These are phyloP conservation scores for Coleophoma crateriformis DNA, from an alignment of 2,329 filamentous ascomycete genomes.

Conservation along the genomic window DNA sequence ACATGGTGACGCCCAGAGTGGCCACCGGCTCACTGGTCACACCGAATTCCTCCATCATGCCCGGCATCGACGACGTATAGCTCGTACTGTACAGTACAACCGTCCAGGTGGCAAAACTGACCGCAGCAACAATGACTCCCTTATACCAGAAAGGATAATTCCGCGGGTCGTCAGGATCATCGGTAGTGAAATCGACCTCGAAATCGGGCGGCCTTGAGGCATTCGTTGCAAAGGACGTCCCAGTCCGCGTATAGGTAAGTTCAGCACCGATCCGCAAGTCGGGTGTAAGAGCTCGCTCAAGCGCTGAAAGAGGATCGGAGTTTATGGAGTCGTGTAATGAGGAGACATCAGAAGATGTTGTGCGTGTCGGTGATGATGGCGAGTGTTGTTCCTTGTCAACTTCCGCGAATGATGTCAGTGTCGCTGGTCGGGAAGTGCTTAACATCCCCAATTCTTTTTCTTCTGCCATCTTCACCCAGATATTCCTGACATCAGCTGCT, in stretches of 20 bases:
- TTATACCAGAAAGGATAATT: slow-evolving; percentile 57
- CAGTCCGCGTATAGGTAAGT: slow-evolving; percentile 31
- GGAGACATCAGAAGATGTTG: slow-evolving; percentile 1
- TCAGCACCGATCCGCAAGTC: slow-evolving; percentile 30
- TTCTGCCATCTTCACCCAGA: background rate
- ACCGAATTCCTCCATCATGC: slow-evolving; percentile 63
- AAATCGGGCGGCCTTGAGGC: slow-evolving; percentile 49
- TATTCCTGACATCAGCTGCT: background rate
- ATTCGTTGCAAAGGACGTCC: slow-evolving; percentile 37
- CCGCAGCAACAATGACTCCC: slow-evolving; percentile 26
- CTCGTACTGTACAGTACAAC: slow-evolving; percentile 69
- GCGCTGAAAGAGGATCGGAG: slow-evolving; percentile 26
- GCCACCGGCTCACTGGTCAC: slow-evolving; percentile 52
- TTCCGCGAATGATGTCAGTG: background rate
- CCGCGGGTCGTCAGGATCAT: slow-evolving; percentile 58
- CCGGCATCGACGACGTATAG: slow-evolving; percentile 68
- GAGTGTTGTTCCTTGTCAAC: background rate
- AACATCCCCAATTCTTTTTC: background rate
- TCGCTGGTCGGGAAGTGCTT: background rate
- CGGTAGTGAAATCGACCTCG: slow-evolving; percentile 66
- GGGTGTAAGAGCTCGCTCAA: slow-evolving; percentile 33
- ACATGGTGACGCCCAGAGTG: slow-evolving; percentile 73
- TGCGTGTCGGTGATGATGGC: slow-evolving; percentile 1
- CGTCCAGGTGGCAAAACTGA: slow-evolving; percentile 31
- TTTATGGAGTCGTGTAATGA: slow-evolving; percentile 14